Conservation (phyloP, 2,329 filamentous ascomycete species). For the Aspergillus persii region DNA sequence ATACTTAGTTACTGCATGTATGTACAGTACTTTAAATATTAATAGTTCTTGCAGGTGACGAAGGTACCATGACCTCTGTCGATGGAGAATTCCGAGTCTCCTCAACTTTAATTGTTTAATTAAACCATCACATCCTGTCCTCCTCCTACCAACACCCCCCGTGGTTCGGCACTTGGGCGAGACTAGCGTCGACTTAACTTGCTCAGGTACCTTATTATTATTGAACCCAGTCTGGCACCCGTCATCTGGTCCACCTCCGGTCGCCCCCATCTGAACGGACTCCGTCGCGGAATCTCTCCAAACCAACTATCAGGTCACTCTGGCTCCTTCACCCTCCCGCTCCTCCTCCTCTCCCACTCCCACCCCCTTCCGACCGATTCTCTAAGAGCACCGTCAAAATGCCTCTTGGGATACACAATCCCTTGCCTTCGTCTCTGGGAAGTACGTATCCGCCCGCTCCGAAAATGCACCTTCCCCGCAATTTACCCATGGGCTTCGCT, state of each 20-base stretch:
- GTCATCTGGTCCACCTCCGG: slow-evolving; percentile 28
- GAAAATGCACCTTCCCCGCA: slow-evolving; percentile 31
- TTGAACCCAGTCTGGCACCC: slow-evolving; percentile 8
- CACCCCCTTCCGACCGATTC: slow-evolving; percentile 2
- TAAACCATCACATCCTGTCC: neutral
- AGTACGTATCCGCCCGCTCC: slow-evolving; percentile 37
- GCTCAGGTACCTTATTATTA: neutral
- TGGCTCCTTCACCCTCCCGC: neutral
- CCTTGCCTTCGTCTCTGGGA: slow-evolving; percentile 48
- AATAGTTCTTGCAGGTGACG: too few relatives aligned
- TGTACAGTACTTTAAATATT: too few relatives aligned
- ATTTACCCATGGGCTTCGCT: slow-evolving; percentile 22
- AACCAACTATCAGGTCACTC: slow-evolving; percentile 3
- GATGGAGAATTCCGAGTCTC: too few relatives aligned
- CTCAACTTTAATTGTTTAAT: neutral
- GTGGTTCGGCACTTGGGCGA: neutral
- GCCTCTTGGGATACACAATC: slow-evolving; percentile 47
- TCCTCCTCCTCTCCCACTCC: neutral
- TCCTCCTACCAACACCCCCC: neutral
- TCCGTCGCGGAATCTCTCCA: slow-evolving; percentile 12
- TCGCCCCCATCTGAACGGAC: slow-evolving; percentile 20
- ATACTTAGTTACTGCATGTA: too few relatives aligned
- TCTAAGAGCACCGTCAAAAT: slow-evolving; percentile 30
- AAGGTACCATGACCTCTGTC: too few relatives aligned
- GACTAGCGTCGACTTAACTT: neutral